Conservation (phyloP, 2,329 filamentous ascomycete genomes). For the Curvularia verruculosa region DNA sequence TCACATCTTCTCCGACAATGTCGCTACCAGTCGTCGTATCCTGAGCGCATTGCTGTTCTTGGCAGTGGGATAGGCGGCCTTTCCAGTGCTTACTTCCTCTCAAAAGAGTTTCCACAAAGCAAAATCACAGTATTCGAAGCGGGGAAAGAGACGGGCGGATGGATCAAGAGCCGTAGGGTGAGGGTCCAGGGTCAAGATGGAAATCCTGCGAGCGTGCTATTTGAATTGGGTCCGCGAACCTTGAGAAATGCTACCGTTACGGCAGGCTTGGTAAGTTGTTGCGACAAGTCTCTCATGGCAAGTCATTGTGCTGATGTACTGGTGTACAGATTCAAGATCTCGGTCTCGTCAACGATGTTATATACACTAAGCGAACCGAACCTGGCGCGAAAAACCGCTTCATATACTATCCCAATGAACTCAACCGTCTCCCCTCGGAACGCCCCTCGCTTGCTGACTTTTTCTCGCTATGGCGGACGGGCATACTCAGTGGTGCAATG, state of each 20-base stretch:
- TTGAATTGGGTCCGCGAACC: constrained; percentile 85
- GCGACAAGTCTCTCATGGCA: background rate
- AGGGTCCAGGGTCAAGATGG: constrained; percentile 62
- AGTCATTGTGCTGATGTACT: constrained; percentile 12
- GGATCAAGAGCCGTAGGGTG: constrained; percentile 73
- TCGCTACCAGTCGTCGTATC: constrained; percentile 32
- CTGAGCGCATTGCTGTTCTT: constrained; percentile 55
- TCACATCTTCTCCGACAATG: constrained; percentile 20
- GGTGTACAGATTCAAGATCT: constrained; percentile 62
- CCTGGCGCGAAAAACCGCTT: constrained; percentile 70
- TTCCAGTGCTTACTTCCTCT: constrained; percentile 70
- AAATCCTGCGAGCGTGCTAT: constrained; percentile 60
- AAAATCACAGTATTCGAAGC: constrained; percentile 84
- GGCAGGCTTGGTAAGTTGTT: constrained; percentile 69
- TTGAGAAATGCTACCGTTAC: constrained; percentile 73
- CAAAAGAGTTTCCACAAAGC: constrained; percentile 68
- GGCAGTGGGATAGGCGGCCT: constrained; percentile 61
- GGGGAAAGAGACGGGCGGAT: constrained; percentile 74
- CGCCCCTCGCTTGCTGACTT: constrained; percentile 35
- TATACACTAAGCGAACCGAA: constrained; percentile 59
- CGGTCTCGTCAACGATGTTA: constrained; percentile 61
- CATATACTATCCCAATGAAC: constrained; percentile 86
- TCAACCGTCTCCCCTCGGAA: constrained; percentile 58
- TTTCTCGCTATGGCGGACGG: constrained; percentile 58
- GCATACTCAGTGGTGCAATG: constrained; percentile 58